Base-by-base conservation (phyloP, 1,139 yeast genomes). In the Sugiyamaella novakii region DNA sequence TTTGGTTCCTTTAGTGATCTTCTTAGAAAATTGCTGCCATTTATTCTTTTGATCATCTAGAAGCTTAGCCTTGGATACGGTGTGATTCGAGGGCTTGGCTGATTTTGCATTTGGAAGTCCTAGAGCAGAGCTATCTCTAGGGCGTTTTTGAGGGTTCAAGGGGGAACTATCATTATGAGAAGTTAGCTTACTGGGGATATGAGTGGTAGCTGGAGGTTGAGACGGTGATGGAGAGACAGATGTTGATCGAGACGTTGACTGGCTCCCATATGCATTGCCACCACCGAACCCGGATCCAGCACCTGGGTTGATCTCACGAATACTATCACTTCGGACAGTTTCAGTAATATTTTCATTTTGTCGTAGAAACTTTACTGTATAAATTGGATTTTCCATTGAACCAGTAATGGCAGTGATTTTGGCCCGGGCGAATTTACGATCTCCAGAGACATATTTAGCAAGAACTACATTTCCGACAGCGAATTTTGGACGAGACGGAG, bases 1-100 rank as follows among this genome's bases (percentile, higher is more conserved):
- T 36, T 52, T 50, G 19, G 49, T 50, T 14, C 55, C 59, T 47
- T 63, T 64, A 25, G 53, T 50, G 3, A 61, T 59, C 44, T 62
- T 62, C 24, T 62, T 60, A 18, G 60, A 57, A 47, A 69, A 69
- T 43, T 54, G 56, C 43, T 67, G 64, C 72, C 73, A 69, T 45
- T 62, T 65, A 39, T 56, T 53, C 37, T 65, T 65, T 29, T 62
- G 58, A 14, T 58, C 55, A 34, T 63, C 61, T 21, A 65, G 53
- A 5, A 57, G 46, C 39, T 57, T 51, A 11, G 59, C 55, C 18
- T 54, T 60, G 51, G 51, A 63, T 54, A 43, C 63, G 48, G 22
- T 48, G 30, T 33, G 54, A n/a, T 43, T 37, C 2, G 46, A 43
- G 5, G 27, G 30, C 12, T 27, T 27, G 12, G 33, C 34, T 5